phyloP scores from a whole-genome alignment of 179 eudicot species.

The Pouteria campechiana region DNA sequence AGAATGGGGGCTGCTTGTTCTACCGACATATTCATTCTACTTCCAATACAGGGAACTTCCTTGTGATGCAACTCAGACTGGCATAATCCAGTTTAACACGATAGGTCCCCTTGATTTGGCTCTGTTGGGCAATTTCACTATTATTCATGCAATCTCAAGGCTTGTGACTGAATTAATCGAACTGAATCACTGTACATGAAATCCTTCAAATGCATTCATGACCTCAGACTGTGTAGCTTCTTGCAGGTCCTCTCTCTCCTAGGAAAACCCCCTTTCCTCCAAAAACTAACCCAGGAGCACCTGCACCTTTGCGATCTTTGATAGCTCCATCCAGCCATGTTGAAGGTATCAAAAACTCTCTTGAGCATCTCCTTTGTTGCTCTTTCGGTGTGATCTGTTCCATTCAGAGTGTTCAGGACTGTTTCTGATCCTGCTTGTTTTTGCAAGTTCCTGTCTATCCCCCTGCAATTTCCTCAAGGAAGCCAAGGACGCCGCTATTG shows the following conservation, averaged over 20 bases:
- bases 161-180: too few species aligned
- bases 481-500: conserved; percentile 33
- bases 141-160: too few species aligned
- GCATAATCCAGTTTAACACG: too few species aligned
- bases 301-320: conserved; percentile 31
- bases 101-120: too few species aligned
- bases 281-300: conserved; percentile 18
- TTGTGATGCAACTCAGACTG: too few species aligned
- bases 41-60: too few species aligned
- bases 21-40: background rate
- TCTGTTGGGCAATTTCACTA: too few species aligned
- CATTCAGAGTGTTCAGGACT: conserved; percentile 2
- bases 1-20: too few species aligned
- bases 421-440: conserved; percentile 19
- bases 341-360: conserved; percentile 28
- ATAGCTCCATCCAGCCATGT: conserved; percentile 27
- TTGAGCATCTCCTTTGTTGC: conserved; percentile 1
- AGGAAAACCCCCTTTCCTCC: conserved; percentile 25
- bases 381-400: background rate
- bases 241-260: conserved; percentile 10
- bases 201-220: too few species aligned
- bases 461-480: conserved; percentile 51
- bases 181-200: too few species aligned
- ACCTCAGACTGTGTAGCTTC: background rate
- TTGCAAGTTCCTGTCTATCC: conserved; percentile 47